Base-by-base conservation (phyloP, 2,329 filamentous ascomycete species). In the Diaporthe sp. region DNA sequence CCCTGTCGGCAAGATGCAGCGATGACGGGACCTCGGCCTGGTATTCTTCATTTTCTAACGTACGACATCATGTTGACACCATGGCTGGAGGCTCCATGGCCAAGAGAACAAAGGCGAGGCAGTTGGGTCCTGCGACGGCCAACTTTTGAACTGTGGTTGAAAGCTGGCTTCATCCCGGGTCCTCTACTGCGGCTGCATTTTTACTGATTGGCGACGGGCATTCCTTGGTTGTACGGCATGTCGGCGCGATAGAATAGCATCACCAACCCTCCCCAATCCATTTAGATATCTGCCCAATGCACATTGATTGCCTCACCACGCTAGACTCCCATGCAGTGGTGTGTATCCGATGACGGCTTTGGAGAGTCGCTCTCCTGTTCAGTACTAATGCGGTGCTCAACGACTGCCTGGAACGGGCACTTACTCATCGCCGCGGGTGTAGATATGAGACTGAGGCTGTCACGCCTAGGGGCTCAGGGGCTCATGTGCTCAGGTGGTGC, bases 121-220 rank as follows among this genome's bases (percentile, higher is more conserved):
- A 27, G 27, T n/a, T 35, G 50, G 22, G 30, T 35, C 3, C 58
- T 65, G 72, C 51, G 15, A 53, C 47, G n/a, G 47, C 22, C 22
- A n/a, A 51, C 13, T 51, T 63, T 32, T 15, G 22, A 42, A 58
- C 25, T 69, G 17, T 39, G 27, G 25, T 44, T 70, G 55, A 53
- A 39, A 50, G 51, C n/a, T 50, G 61, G 39, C 39, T 30, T 42
- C 32, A 25, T 65, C 51, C 32, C n/a, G 55, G 61, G 69, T 35
- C 53, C 53, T 47, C 37, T 53, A 22, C 27, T 53, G 25, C 50
- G 44, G 37, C 70, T 44, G 51, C 70, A 22, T 47, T 58, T 27
- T 70, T 70, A 22, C 32, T 8, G 51, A 30, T 70, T 42, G n/a
- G 44, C 13, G 58, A 73, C 15, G 19, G 65, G 47, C 58, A 27